Percentiles rank a stretch among this genome's conserved stretches.
Conservation (phyloP, 345 rosid species). For the Salix exigua region DNA sequence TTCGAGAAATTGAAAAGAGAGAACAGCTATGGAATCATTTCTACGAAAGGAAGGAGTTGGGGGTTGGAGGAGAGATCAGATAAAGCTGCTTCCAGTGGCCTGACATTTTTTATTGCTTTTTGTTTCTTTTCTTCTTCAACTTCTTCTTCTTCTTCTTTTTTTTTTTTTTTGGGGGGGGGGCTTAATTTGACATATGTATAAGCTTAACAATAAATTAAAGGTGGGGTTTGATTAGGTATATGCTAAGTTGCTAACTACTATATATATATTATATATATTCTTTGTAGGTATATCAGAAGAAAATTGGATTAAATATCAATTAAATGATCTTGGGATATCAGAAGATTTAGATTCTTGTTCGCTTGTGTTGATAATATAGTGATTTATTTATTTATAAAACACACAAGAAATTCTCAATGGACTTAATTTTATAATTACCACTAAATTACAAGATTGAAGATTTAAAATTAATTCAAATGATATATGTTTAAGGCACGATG, state of each 20-base stretch:
- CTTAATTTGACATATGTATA: neutral
- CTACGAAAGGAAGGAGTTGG: slow-evolving; percentile 22
- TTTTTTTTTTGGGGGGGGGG: neutral
- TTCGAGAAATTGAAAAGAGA: neutral
- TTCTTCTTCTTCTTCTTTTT: neutral
- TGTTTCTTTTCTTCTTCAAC: slow-evolving; percentile 1
- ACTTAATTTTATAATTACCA: neutral
- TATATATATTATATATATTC: neutral
- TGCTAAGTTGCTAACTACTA: neutral
- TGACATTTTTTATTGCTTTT: slow-evolving; percentile 26
- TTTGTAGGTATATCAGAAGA: slow-evolving; percentile 9
- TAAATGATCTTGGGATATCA: neutral
- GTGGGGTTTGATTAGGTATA: slow-evolving; percentile 16
- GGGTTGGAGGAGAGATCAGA: slow-evolving; percentile 17
- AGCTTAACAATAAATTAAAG: neutral
- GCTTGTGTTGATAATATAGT: neutral
- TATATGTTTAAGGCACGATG: neutral
- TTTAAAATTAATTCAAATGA: neutral
- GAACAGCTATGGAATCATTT: slow-evolving; percentile 35
- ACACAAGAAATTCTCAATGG: neutral
- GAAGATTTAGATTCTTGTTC: slow-evolving; percentile 2
- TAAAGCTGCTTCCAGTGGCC: slow-evolving; percentile 31
- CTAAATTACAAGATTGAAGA: neutral
- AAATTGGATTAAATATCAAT: slow-evolving; percentile 13
- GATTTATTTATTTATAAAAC: too few relatives aligned